These are phyloP conservation scores for Vitis hybrid DNA, from an alignment of 177 flowering plant species.

Conservation along the genomic window DNA sequence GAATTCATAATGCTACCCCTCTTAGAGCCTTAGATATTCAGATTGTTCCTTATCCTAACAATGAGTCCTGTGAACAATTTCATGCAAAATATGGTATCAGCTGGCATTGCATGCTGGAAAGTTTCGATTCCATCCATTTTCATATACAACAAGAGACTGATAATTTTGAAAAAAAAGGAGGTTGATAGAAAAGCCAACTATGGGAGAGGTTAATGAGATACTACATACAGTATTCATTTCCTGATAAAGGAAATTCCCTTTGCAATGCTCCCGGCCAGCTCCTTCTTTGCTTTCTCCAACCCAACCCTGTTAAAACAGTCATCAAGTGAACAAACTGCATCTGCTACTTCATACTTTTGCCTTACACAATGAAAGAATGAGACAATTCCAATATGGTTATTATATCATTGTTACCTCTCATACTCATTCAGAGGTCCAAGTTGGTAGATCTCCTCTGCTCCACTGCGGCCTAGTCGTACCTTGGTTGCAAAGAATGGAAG, in stretches of 20 bases:
- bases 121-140: no score
- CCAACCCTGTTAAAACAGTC: constrained; percentile 20
- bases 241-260: constrained; percentile 30
- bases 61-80: no score
- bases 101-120: no score
- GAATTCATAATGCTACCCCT: no score
- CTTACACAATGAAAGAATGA: neutral
- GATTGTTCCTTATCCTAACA: no score
- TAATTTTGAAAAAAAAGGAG: neutral
- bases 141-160: no score
- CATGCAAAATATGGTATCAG: no score
- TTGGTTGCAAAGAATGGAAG: constrained; percentile 39
- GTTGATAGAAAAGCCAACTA: neutral
- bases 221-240: constrained; percentile 1
- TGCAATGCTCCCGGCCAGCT: constrained; percentile 31
- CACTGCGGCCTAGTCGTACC: constrained; percentile 31
- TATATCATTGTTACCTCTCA: constrained; percentile 24
- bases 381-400: neutral
- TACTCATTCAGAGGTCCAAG: constrained; percentile 37
- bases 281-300: constrained; percentile 38
- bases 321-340: neutral
- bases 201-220: neutral
- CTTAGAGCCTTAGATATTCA: no score
- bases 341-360: neutral
- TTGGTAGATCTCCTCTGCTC: constrained; percentile 34